These are phyloP conservation scores for Lathyrus oleraceus DNA, from an alignment of 306 rosid genomes.

Conservation along the genomic window DNA sequence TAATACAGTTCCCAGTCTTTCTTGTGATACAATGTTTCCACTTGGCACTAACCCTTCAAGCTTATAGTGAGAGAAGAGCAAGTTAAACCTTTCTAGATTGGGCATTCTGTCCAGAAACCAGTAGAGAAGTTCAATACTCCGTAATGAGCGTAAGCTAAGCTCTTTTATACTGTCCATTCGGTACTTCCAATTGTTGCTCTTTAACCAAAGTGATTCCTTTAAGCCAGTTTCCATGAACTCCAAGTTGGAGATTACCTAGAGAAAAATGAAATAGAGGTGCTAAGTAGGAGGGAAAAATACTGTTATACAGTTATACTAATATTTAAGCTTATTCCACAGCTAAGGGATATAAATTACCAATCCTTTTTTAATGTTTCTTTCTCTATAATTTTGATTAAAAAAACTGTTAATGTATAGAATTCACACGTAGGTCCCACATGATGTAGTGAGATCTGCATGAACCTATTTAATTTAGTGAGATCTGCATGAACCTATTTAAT, in stretches of 20 bases:
- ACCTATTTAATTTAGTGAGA: background rate
- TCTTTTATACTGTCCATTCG: background rate
- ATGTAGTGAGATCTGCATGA: background rate
- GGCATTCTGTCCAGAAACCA: constrained; percentile 10
- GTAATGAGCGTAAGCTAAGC: background rate
- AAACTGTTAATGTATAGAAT: background rate
- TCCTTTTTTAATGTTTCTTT: background rate
- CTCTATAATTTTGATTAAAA: background rate
- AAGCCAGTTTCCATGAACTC: background rate
- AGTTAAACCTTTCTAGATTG: background rate
- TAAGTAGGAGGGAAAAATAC: background rate
- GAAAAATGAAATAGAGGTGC: background rate
- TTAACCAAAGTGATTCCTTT: background rate
- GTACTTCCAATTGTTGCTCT: background rate
- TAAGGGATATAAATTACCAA: background rate
- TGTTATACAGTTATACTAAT: background rate
- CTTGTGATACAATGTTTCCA: background rate
- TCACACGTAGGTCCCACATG: background rate
- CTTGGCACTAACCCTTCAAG: background rate
- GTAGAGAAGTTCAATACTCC: background rate
- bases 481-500: background rate
- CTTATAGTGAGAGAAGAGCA: background rate
- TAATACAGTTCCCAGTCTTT: constrained; percentile 7
- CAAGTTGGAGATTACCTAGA: constrained; percentile 9
- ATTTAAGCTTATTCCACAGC: background rate